Percentiles rank a stretch among this genome's conserved stretches.
Evolutionary conservation across 2,329 filamentous ascomycete genomes (phyloP).

Genomic region (Phoma herbarum): DNA sequence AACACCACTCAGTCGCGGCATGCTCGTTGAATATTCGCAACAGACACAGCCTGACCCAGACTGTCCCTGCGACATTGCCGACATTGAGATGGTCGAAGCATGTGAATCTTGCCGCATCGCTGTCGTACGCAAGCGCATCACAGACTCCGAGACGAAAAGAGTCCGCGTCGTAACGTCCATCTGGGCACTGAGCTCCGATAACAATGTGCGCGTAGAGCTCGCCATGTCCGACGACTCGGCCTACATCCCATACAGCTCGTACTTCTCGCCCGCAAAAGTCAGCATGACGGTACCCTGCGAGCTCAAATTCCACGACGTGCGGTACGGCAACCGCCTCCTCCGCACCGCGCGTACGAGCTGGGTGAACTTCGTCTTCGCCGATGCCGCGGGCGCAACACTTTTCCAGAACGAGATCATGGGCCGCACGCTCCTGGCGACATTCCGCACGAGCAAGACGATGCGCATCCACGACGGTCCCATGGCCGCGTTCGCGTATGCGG

Average conservation of each 20-base stretch:
- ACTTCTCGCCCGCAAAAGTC: slow-evolving; percentile 57
- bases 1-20: slow-evolving; percentile 43
- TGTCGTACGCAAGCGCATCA: slow-evolving; percentile 56
- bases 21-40: slow-evolving; percentile 54
- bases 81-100: slow-evolving; percentile 53
- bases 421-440: slow-evolving; percentile 54
- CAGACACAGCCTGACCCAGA: slow-evolving; percentile 38
- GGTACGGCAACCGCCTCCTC: slow-evolving; percentile 46
- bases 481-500: slow-evolving; percentile 55
- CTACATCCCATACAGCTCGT: slow-evolving; percentile 57
- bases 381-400: slow-evolving; percentile 42
- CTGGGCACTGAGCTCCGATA: slow-evolving; percentile 57
- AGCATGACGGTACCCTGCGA: slow-evolving; percentile 51
- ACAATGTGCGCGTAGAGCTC: slow-evolving; percentile 54
- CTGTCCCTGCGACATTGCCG: slow-evolving; percentile 17
- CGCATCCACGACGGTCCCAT: slow-evolving; percentile 56
- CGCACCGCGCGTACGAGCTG: slow-evolving; percentile 53
- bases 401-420: slow-evolving; percentile 60
- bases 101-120: slow-evolving; percentile 53
- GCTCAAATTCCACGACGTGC: slow-evolving; percentile 53
- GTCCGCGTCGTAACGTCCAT: slow-evolving; percentile 55
- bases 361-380: slow-evolving; percentile 57
- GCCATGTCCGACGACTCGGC: slow-evolving; percentile 53
- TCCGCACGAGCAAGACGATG: slow-evolving; percentile 55
- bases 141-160: slow-evolving; percentile 42